Evolutionary conservation across 495 filamentous ascomycete species (phyloP).

Genomic region (Hypomontagnella submonticulosa): DNA sequence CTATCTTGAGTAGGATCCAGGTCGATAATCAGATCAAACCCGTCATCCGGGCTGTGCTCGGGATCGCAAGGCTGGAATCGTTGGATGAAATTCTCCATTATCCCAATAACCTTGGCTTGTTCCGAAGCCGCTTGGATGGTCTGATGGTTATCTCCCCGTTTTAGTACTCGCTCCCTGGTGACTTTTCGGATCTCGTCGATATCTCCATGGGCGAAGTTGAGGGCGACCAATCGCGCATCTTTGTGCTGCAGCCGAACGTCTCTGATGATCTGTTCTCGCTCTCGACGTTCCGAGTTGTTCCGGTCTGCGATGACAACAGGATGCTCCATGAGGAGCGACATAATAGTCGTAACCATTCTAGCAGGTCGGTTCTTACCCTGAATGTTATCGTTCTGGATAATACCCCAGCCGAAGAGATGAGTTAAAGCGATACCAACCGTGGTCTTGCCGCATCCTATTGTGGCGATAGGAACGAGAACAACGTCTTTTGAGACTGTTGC

Average conservation of each 20-base stretch:
- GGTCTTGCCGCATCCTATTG: constrained; percentile 96
- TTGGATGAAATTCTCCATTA: constrained; percentile 93
- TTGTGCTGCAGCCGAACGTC: constrained; percentile 72
- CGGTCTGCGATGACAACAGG: constrained; percentile 90
- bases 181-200: constrained; percentile 73
- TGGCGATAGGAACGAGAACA: constrained; percentile 86
- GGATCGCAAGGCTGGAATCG: constrained; percentile 83
- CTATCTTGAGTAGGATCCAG: constrained; percentile 81
- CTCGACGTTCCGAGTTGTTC: constrained; percentile 90
- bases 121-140: constrained; percentile 87
- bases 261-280: constrained; percentile 85
- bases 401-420: constrained; percentile 91
- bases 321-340: constrained; percentile 64
- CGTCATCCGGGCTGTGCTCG: constrained; percentile 71
- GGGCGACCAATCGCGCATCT: constrained; percentile 81
- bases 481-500: constrained; percentile 69
- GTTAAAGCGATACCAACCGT: constrained; percentile 85
- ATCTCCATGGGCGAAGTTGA: constrained; percentile 88
- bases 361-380: constrained; percentile 77
- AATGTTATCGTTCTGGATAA: constrained; percentile 97
- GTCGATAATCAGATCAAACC: constrained; percentile 85
- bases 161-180: constrained; percentile 82
- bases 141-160: constrained; percentile 95
- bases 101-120: constrained; percentile 75
- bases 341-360: constrained; percentile 74